Evolutionary conservation across 345 rosid genomes (phyloP), one percentile per base, ranked within the genome.

Genomic region (Cardiospermum halicacabum): DNA sequence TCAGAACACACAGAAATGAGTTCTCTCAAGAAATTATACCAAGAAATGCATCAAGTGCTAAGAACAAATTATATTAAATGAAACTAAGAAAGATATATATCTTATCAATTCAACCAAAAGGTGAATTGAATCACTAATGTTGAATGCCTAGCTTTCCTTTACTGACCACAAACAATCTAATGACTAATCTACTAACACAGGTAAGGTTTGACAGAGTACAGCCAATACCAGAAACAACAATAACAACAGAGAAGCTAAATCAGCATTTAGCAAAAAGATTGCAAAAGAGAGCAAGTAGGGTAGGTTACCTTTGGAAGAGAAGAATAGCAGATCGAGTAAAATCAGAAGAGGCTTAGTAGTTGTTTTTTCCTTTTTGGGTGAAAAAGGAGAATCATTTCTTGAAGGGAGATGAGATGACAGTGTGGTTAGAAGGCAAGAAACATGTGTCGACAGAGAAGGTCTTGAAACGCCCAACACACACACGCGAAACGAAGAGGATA

Each of bases 391-490:
- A 11, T 30, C 43, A 30, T 49, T 34, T 31, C 26, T 13, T 21
- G 7, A 16, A 50, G 62, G 34, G 47, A 18, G 30, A 66, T 60
- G 39, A 47, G 55, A 54, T 36, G 43, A 47, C 13, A 7, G 53
- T 37, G 63, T 28, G 12, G 58, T 61, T 60, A 58, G 56, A 55
- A 43, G 22, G 51, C 16, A 16, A 1, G 70, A 67, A 67, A 26
- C 27, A 37, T 53, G 60, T 39, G 58, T n/a, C 11, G 26, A 53
- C 34, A 22, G 13, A 13, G 9, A 22, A 12, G 15, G 15, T 7
- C 56, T 11, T 10, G 12, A 4, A 21, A 11, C 11, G 8, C 26
- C 9, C 30, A 19, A 21, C 27, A 19, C 25, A 51, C 30, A 51
- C 56, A 10, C 19, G 24, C 12, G 24, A 18, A 21, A 51, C 28